These are phyloP conservation scores for Penicillium ucsense DNA, from an alignment of 495 filamentous ascomycete genomes.

Conservation along the genomic window DNA sequence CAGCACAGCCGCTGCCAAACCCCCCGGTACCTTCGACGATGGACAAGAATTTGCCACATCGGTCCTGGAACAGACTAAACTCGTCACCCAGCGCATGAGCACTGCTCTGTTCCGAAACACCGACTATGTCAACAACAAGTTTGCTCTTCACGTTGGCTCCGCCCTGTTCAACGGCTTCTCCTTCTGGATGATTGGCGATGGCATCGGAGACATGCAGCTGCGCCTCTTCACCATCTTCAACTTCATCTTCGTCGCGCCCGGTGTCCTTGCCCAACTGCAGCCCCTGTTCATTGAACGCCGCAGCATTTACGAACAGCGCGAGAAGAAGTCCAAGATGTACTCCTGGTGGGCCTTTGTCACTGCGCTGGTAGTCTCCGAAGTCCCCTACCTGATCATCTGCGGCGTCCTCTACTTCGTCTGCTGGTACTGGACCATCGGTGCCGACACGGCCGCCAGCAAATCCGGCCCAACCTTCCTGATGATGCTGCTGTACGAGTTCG, in stretches of 20 bases:
- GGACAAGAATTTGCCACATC: slow-evolving; percentile 50
- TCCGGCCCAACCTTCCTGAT: slow-evolving; percentile 49
- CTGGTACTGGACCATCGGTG: slow-evolving; percentile 35
- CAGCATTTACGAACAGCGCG: slow-evolving; percentile 41
- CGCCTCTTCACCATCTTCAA: slow-evolving; percentile 40
- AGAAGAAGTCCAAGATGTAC: slow-evolving; percentile 46
- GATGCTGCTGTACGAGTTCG: slow-evolving; percentile 43
- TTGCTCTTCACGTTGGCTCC: slow-evolving; percentile 29
- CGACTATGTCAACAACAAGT: slow-evolving; percentile 57
- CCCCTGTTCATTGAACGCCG: slow-evolving; percentile 45
- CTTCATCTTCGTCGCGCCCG: slow-evolving; percentile 40
- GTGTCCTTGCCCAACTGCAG: slow-evolving; percentile 42
- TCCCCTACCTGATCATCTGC: slow-evolving; percentile 43
- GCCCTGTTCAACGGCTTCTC: slow-evolving; percentile 35
- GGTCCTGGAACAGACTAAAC: slow-evolving; percentile 44
- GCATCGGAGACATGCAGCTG: slow-evolving; percentile 21
- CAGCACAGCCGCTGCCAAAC: slow-evolving; percentile 24
- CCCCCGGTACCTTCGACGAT: slow-evolving; percentile 24
- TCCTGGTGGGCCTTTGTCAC: slow-evolving; percentile 46
- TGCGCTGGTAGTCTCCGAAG: slow-evolving; percentile 39
- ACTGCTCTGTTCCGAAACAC: slow-evolving; percentile 50
- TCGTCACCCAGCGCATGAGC: slow-evolving; percentile 49
- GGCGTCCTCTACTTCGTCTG: slow-evolving; percentile 40
- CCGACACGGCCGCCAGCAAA: slow-evolving; percentile 22
- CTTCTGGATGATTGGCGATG: slow-evolving; percentile 29